Evolutionary conservation across 345 rosid genomes (phyloP).

Genomic region (Geranium brycei): DNA sequence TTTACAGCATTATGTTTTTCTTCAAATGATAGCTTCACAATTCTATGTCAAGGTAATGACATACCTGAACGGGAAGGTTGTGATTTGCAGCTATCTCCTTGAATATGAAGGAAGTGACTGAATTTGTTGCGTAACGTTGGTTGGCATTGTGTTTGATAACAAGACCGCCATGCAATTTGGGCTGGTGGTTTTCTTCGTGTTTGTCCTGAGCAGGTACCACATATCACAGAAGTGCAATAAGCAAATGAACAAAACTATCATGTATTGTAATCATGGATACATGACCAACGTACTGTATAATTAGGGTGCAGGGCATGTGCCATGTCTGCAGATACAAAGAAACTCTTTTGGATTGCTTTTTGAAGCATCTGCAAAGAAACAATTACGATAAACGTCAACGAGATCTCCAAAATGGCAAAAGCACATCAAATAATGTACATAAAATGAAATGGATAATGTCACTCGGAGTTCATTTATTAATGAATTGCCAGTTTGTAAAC

Average conservation of each 20-base stretch:
- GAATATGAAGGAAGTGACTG: constrained; percentile 77
- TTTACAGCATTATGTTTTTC: neutral
- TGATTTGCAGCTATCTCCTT: constrained; percentile 71
- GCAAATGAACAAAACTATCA: constrained; percentile 3
- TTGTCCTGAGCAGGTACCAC: constrained; percentile 36
- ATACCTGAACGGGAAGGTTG: constrained; percentile 82
- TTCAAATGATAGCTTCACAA: no score
- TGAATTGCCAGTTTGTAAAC: no score
- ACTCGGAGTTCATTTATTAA: no score
- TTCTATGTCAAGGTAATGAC: neutral
- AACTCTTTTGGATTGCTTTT: constrained; percentile 82
- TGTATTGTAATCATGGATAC: neutral
- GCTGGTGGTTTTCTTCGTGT: constrained; percentile 86
- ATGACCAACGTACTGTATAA: constrained; percentile 38
- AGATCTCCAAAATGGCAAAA: neutral
- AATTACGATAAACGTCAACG: constrained; percentile 4
- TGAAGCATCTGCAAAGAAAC: constrained; percentile 45
- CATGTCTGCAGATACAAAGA: constrained; percentile 93
- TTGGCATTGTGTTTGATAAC: constrained; percentile 94
- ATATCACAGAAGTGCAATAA: constrained; percentile 8
- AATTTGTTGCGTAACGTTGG: constrained; percentile 89
- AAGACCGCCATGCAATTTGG: constrained; percentile 76
- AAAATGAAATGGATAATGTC: neutral
- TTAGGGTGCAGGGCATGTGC: constrained; percentile 97
- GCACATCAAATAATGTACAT: neutral